Base-by-base conservation (phyloP, 495 filamentous ascomycete genomes). In the Penicillium flavigenum region DNA sequence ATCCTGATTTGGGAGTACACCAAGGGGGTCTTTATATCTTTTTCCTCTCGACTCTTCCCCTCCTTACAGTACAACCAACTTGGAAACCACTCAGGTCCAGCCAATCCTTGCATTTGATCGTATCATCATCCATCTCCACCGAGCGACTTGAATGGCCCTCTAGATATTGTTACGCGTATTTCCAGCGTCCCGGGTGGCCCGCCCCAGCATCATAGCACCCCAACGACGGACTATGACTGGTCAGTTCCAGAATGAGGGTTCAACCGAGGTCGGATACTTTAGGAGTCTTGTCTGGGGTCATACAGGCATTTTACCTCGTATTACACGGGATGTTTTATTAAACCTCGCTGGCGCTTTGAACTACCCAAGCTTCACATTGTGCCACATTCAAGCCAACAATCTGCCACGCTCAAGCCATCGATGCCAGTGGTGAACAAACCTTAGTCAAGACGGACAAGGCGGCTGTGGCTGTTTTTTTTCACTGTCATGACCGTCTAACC, bases 1-100 rank as follows among this genome's bases (percentile, higher is more conserved):
- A 19, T 32, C 39, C 39, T 17, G 34, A 19, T 39, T 27, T 45
- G 12, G 44, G 31, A 43, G 47, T 44, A 31, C 38, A 14, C n/a
- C 11, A 24, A 34, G 41, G 51, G 60, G 52, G 44, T 34, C 41
- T 60, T 66, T 69, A 69, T 69, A 69, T 48, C 51, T 60, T 44
- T 56, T 29, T 49, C 16, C 29, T 39, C 16, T 9, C 7, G 5
- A 14, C 42, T 16, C 38, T 42, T 12, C 20, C 27, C 16, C 36
- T 32, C 47, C n/a, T 43, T 29, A 32, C 47, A 57, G 46, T 63
- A 24, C 54, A 43, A 57, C 61, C 53, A 51, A 19, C 24, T 26
- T 26, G 24, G 24, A 26, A 26, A 26, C 0, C 5, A 22, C 5
- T 8, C 16, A 38, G 19, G 36, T 36, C 38, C 47, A 54, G 16